These are phyloP conservation scores for Nannochloropsis limnetica DNA, from an alignment of 352 stramenopile genomes.

Conservation along the genomic window DNA sequence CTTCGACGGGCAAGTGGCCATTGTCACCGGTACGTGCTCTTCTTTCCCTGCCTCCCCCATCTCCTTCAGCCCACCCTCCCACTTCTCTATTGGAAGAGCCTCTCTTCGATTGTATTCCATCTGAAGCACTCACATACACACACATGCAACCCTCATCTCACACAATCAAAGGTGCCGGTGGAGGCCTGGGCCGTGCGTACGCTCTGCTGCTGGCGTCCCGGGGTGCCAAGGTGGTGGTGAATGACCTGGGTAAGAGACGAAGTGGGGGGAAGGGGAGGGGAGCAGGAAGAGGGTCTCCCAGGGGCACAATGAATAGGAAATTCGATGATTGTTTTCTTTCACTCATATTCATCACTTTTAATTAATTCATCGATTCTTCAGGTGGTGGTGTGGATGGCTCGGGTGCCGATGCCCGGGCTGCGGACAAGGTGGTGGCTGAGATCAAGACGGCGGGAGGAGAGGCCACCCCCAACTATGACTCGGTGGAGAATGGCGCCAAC, in stretches of 20 bases:
- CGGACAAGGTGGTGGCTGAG: constrained; percentile 59
- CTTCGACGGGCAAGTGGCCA: constrained; percentile 62
- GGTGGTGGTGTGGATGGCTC: constrained; percentile 52
- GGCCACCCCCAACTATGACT: constrained; percentile 66
- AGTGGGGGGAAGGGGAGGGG: background rate
- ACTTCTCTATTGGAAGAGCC: background rate
- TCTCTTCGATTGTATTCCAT: background rate
- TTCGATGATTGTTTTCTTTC: too few species aligned
- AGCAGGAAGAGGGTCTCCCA: background rate
- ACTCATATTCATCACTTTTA: too few species aligned
- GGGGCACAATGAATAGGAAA: background rate
- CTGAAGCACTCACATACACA: background rate
- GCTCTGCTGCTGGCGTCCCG: constrained; percentile 63
- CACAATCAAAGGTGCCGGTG: constrained; percentile 57
- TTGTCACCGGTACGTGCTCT: constrained; percentile 60
- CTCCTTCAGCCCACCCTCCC: background rate
- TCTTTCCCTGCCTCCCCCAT: background rate
- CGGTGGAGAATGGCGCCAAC: constrained; percentile 62
- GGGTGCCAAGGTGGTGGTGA: constrained; percentile 68
- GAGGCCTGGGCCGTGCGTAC: constrained; percentile 70
- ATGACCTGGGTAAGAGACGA: constrained; percentile 57
- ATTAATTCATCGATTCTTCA: too few species aligned
- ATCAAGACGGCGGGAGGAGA: constrained; percentile 56
- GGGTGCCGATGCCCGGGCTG: constrained; percentile 54
- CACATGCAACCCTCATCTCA: background rate